Evolutionary conservation across 768 basidiomycete genomes (phyloP), one percentile per base, ranked within the genome.

Genomic region (Tricholoma sp.): DNA sequence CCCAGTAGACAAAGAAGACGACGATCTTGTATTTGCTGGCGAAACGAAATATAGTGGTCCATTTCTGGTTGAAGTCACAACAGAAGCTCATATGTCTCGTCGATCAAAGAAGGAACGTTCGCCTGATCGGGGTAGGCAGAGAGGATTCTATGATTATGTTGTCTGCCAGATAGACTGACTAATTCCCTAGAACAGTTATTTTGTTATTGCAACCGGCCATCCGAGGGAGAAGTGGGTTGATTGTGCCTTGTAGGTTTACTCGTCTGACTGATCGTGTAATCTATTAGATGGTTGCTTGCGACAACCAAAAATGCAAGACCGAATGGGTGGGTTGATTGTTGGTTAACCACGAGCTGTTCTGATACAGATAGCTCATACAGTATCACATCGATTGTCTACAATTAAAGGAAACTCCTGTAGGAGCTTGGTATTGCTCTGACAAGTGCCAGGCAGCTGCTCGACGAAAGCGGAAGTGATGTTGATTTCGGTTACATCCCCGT

Each of bases 201-300:
- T 69, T 96, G 94, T 69, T 87, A 85, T 66, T 96, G 94, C 70
- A 78, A 88, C 61, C 78, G 85, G 59, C 81, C 85, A 32, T 91
- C 88, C 17, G 93, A 82, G 66, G 94, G 93, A 63, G 85, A 88
- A 70, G 89, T 89, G 63, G 58, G 84, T 72, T 55, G 31, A 45
- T n/a, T 12, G 57, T 56, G 28, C 44, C 56, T 51, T 50, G 55
- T 34, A 52, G 44, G 57, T 52, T 56, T 34, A 34, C 53, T 18
- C 33, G 36, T 54, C 29, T 56, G 15, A 32, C 29, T n/a, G 24
- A 24, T 24, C 24, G 24, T 8, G 29, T 36, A 20, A 53, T 50
- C 60, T 45, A 50, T 24, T 57, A 89, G 88, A 94, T 96, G 93
- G 86, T 96, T 59, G 93, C 77, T 13, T 96, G 93, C 64, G 93